These are phyloP conservation scores for Eimeria acervulina DNA, from an alignment of 169 alveolate species.

Conservation along the genomic window DNA sequence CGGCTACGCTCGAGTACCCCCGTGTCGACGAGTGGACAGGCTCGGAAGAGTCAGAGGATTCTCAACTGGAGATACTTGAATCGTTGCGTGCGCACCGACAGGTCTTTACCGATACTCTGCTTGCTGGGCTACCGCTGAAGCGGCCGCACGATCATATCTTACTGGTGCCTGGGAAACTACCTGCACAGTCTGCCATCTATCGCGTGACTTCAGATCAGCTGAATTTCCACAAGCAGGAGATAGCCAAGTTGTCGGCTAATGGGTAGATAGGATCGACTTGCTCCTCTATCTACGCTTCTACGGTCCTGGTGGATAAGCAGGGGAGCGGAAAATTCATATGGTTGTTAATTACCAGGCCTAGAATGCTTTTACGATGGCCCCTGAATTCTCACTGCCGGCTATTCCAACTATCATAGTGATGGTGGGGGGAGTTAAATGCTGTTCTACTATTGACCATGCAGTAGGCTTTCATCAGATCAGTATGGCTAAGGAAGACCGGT, in stretches of 20 bases:
- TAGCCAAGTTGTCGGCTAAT: not conserved
- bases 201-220: slow-evolving; percentile 18
- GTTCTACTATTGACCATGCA: not conserved
- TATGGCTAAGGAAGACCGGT: not conserved
- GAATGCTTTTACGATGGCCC: not conserved
- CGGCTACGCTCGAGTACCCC: not conserved
- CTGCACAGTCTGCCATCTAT: not conserved
- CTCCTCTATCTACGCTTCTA: not conserved
- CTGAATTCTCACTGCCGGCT: not conserved
- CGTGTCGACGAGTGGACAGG: not conserved
- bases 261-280: not conserved
- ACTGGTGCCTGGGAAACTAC: not conserved
- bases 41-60: not conserved
- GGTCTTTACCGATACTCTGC: not conserved
- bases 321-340: not conserved
- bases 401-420: not conserved
- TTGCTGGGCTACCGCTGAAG: not conserved
- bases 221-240: not conserved
- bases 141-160: slow-evolving; percentile 12
- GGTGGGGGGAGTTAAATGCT: not conserved
- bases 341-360: not conserved
- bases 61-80: not conserved
- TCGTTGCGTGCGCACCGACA: no score
- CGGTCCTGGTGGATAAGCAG: not conserved
- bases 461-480: not conserved